Conservation (phyloP, 2,329 filamentous ascomycete species). For the Ustulina deusta region DNA sequence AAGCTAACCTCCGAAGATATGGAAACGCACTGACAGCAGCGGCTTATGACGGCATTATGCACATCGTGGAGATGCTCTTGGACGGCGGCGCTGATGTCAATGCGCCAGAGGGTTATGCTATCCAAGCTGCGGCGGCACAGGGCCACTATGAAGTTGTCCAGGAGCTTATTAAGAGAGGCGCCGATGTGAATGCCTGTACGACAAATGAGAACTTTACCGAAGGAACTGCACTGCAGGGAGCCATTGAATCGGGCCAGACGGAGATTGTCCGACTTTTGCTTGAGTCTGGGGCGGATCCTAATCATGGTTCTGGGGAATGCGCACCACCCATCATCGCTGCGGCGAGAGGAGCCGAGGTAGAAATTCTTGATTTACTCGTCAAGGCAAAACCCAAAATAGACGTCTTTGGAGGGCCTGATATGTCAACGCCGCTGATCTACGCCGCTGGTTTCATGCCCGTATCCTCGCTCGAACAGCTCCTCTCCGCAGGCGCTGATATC, state of each 20-base stretch:
- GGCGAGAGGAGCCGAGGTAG: slow-evolving; percentile 50
- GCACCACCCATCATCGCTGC: slow-evolving; percentile 55
- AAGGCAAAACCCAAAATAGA: slow-evolving; percentile 53
- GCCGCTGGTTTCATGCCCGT: slow-evolving; percentile 53
- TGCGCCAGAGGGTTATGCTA: slow-evolving; percentile 52
- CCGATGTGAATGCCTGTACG: slow-evolving; percentile 53
- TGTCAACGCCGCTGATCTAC: slow-evolving; percentile 54
- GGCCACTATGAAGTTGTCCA: slow-evolving; percentile 53
- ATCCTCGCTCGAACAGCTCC: slow-evolving; percentile 49
- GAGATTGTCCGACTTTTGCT: slow-evolving; percentile 56
- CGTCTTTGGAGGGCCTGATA: slow-evolving; percentile 52
- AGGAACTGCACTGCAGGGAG: slow-evolving; percentile 57
- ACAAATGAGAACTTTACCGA: slow-evolving; percentile 47
- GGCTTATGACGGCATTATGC: slow-evolving; percentile 54
- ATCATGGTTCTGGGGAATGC: slow-evolving; percentile 52
- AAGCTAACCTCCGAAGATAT: slow-evolving; percentile 43
- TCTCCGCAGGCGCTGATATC: slow-evolving; percentile 55
- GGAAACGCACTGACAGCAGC: slow-evolving; percentile 55
- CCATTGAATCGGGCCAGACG: slow-evolving; percentile 51
- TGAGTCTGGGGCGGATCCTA: slow-evolving; percentile 54
- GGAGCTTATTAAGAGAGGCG: slow-evolving; percentile 52
- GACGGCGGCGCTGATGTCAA: slow-evolving; percentile 53
- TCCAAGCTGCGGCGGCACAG: slow-evolving; percentile 54
- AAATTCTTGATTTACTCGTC: slow-evolving; percentile 54
- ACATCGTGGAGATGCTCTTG: slow-evolving; percentile 51